Base-by-base conservation (phyloP, 805 yeast species). In the Lipomyces anomalus region DNA sequence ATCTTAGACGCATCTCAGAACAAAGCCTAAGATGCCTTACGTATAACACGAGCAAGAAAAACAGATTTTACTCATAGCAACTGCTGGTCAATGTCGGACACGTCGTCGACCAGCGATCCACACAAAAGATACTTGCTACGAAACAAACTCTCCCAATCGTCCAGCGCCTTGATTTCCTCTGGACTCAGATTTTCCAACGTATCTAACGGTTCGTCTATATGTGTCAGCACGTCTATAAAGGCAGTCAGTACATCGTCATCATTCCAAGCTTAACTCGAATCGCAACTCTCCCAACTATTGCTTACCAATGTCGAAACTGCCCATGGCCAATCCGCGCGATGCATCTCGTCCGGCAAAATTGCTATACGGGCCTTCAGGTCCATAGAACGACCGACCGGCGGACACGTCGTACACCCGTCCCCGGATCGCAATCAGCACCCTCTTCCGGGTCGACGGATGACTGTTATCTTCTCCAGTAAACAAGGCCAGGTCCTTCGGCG, bases 111-210 rank as follows among this genome's bases (percentile, higher is more conserved):
- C 38, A 88, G 70, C 26, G 75, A 73, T 1, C 98, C 98, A 33
- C 88, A 84, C 20, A 78, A 70, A 1, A 84, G 79, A 61, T 92
- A 92, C 69, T 92, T 92, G 56, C 75, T 76, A 42, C 72, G 79
- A 61, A 92, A 90, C 64, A 82, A 87, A 33, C 74, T 77, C 52
- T 78, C 86, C 98, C 98, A 92, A 38, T 82, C 84, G 52, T 83
- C 76, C 56, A 94, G 69, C 3, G 90, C 73, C 45, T 78, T 82
- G 35, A 55, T 53, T 56, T 92, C 95, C 6, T 71, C 73, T 4
- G 66, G 68, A 0, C 71, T 66, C 55, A 92, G 73, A 52, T 79
- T 90, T 0, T 64, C 59, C 47, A 92, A 71, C 4, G 68, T 67
- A 59, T 92, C 98, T 48, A 92, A 75, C 4, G 95, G 94, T 60